These are phyloP conservation scores for Nakataea oryzae DNA, from an alignment of 2,329 filamentous ascomycete genomes.

Conservation along the genomic window DNA sequence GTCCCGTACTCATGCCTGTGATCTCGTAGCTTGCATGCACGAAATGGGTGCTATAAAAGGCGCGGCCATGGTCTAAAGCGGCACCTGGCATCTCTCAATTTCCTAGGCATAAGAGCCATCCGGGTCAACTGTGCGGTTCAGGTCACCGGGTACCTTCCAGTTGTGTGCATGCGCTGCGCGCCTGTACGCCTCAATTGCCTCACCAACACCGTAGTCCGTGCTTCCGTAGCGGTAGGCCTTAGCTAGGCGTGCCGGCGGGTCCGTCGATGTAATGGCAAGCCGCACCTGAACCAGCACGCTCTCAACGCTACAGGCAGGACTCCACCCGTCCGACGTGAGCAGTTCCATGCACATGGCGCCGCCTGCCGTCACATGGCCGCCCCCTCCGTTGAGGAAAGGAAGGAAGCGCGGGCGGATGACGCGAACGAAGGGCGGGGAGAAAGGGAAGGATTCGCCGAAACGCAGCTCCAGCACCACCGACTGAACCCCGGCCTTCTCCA, in stretches of 20 bases:
- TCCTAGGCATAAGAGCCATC: neutral
- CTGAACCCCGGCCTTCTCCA: slow-evolving; percentile 48
- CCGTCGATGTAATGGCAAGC: slow-evolving; percentile 58
- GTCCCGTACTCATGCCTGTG: neutral
- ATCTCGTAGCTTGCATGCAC: neutral
- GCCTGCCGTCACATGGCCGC: slow-evolving; percentile 75
- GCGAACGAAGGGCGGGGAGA: slow-evolving; percentile 73
- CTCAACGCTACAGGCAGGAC: slow-evolving; percentile 61
- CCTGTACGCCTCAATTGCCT: slow-evolving; percentile 65
- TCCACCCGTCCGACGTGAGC: slow-evolving; percentile 77
- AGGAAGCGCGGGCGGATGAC: slow-evolving; percentile 74
- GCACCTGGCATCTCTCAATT: neutral
- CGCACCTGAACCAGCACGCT: slow-evolving; percentile 72
- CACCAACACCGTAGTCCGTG: slow-evolving; percentile 52
- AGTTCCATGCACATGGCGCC: slow-evolving; percentile 80
- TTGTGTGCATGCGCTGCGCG: slow-evolving; percentile 60
- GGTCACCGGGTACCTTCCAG: slow-evolving; percentile 60
- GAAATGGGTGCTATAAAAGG: neutral
- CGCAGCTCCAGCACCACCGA: slow-evolving; percentile 75
- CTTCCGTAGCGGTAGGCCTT: neutral
- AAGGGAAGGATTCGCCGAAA: slow-evolving; percentile 67
- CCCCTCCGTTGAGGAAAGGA: slow-evolving; percentile 60
- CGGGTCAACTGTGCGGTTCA: slow-evolving; percentile 30
- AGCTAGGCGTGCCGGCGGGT: slow-evolving; percentile 64
- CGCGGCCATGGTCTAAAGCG: neutral